Evolutionary conservation across 2,329 filamentous ascomycete species (phyloP).

Genomic region (Fusarium staphyleae): DNA sequence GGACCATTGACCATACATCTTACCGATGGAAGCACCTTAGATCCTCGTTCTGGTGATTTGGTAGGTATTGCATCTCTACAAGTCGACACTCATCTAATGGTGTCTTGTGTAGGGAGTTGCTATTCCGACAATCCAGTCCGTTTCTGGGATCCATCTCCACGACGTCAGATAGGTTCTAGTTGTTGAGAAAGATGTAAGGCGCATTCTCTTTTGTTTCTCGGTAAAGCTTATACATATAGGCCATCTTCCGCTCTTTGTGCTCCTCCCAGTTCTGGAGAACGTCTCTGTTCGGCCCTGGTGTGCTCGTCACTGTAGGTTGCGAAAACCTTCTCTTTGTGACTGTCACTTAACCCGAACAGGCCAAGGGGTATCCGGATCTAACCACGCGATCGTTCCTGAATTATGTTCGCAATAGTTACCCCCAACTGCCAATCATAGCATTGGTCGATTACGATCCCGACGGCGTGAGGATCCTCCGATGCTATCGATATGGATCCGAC

Average conservation of each 20-base stretch:
- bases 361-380: slow-evolving; percentile 83
- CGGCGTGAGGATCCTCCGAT: slow-evolving; percentile 75
- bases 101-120: slow-evolving; percentile 60
- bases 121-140: slow-evolving; percentile 61
- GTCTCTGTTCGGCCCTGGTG: slow-evolving; percentile 59
- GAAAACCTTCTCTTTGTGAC: fast-evolving
- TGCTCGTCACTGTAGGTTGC: slow-evolving; percentile 69
- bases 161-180: slow-evolving; percentile 70
- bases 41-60: slow-evolving; percentile 42
- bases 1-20: slow-evolving; percentile 62
- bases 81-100: background rate
- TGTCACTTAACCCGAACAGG: slow-evolving; percentile 53
- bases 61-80: slow-evolving; percentile 30
- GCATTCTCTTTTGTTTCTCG: fast-evolving
- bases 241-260: slow-evolving; percentile 75
- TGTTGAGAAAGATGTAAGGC: slow-evolving; percentile 76
- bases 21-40: slow-evolving; percentile 51
- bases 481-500: slow-evolving; percentile 75
- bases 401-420: slow-evolving; percentile 55
- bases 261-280: slow-evolving; percentile 61
- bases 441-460: slow-evolving; percentile 81
- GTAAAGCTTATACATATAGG: slow-evolving; percentile 54
- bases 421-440: slow-evolving; percentile 64
- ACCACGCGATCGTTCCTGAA: slow-evolving; percentile 71
- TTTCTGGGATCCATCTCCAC: slow-evolving; percentile 58